These are phyloP conservation scores for Chiua virens DNA, from an alignment of 768 basidiomycete genomes.

Conservation along the genomic window DNA sequence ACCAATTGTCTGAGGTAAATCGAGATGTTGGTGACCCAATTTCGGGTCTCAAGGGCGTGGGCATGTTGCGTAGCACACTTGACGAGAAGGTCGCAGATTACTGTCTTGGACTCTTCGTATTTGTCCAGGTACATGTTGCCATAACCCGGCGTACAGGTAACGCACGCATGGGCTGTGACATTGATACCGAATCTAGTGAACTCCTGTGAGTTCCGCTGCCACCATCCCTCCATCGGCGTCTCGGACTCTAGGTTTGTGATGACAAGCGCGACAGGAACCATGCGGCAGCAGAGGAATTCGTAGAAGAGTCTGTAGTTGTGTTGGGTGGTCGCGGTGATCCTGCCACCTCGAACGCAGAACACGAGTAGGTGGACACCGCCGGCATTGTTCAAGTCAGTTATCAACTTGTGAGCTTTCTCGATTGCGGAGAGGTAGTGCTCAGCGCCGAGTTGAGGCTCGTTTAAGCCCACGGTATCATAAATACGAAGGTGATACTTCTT, in stretches of 20 bases:
- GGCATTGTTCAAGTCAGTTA: constrained; percentile 25
- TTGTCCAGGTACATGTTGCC: constrained; percentile 33
- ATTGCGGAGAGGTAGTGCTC: constrained; percentile 26
- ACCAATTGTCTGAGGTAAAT: constrained; percentile 26
- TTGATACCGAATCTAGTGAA: constrained; percentile 24
- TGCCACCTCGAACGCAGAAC: constrained; percentile 37
- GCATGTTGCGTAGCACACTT: constrained; percentile 20
- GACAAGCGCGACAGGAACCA: constrained; percentile 40
- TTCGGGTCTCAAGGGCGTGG: constrained; percentile 20
- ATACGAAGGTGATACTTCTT: constrained; percentile 18
- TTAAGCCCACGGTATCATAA: constrained; percentile 34
- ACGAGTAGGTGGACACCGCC: constrained; percentile 41
- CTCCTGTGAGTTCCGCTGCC: constrained; percentile 28
- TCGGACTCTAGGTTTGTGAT: constrained; percentile 41
- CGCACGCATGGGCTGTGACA: constrained; percentile 28
- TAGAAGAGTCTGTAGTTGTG: constrained; percentile 40
- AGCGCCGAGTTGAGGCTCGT: constrained; percentile 25
- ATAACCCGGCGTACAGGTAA: constrained; percentile 33
- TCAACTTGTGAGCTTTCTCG: constrained; percentile 31
- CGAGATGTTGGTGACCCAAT: constrained; percentile 24
- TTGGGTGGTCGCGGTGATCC: constrained; percentile 34
- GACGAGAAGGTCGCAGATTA: constrained; percentile 25
- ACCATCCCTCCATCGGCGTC: constrained; percentile 35
- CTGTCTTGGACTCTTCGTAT: constrained; percentile 35
- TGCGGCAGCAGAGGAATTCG: constrained; percentile 37